These are phyloP conservation scores for Corynascus novoguineensis DNA, from an alignment of 495 filamentous ascomycete species.

Conservation along the genomic window DNA sequence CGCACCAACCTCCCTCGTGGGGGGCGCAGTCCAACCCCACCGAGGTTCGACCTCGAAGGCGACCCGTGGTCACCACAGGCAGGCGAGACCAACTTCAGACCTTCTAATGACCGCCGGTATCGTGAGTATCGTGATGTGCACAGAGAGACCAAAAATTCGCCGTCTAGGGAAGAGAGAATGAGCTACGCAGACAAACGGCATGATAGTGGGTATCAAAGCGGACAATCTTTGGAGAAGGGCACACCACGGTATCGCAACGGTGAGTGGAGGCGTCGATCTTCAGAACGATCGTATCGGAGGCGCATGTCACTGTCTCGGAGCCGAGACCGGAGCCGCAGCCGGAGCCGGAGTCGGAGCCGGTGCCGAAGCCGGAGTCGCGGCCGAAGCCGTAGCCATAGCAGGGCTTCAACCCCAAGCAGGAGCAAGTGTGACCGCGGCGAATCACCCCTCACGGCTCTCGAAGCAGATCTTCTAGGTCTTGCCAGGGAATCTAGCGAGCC, in stretches of 20 bases:
- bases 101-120: conserved; percentile 8
- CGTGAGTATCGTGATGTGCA: conserved; percentile 12
- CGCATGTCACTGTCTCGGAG: conserved; percentile 16
- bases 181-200: conserved; percentile 19
- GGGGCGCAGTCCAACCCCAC: conserved; percentile 8
- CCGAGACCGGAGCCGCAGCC: conserved; percentile 4
- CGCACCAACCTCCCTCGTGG: conserved; percentile 10
- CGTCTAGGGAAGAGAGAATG: conserved; percentile 17
- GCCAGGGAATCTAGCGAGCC: conserved; percentile 15
- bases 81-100: conserved; percentile 16
- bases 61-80: conserved; percentile 29
- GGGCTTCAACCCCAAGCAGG: not conserved
- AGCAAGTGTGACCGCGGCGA: conserved; percentile 21
- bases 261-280: conserved; percentile 4
- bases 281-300: conserved; percentile 9
- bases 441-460: conserved; percentile 24
- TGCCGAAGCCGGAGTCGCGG: conserved; percentile 1
- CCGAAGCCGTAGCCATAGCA: conserved; percentile 7
- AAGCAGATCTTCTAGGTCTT: conserved; percentile 24
- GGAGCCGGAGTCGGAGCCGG: conserved; percentile 1
- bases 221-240: conserved; percentile 21
- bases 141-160: conserved; percentile 5
- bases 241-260: conserved; percentile 14
- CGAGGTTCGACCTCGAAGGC: conserved; percentile 4
- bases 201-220: conserved; percentile 33